Percentiles rank a stretch among this genome's conserved stretches.
Conservation (phyloP, 179 eudicot species). For the Spinacia oleracea region DNA sequence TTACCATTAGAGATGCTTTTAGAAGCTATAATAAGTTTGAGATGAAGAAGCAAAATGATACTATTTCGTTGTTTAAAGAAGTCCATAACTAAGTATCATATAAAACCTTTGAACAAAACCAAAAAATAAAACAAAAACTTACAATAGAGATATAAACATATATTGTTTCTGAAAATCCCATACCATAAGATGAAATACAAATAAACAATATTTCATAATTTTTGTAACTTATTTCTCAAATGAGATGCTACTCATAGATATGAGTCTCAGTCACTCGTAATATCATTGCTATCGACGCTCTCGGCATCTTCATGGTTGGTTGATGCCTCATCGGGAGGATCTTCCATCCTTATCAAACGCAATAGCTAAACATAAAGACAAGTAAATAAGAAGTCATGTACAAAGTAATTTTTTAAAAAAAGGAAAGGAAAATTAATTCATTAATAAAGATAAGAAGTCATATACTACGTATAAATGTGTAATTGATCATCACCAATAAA, state of each 20-base stretch:
- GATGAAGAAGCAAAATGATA: too few species aligned
- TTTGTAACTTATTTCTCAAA: background rate
- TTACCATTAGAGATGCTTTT: too few species aligned
- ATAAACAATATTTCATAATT: background rate
- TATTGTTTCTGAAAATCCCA: too few species aligned
- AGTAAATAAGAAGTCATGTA: background rate
- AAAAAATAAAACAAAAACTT: too few species aligned
- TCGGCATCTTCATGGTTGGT: slow-evolving; percentile 9
- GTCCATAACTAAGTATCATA: too few species aligned
- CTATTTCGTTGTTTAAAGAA: too few species aligned
- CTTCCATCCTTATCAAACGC: slow-evolving; percentile 2
- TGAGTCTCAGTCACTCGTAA: background rate
- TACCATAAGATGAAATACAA: background rate
- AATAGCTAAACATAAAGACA: background rate
- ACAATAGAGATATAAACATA: too few species aligned
- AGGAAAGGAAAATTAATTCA: too few species aligned
- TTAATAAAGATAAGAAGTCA: background rate
- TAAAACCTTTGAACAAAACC: too few species aligned
- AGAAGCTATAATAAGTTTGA: too few species aligned
- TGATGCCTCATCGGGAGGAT: slow-evolving; percentile 17
- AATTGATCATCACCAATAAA: background rate
- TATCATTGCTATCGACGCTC: slow-evolving; percentile 2
- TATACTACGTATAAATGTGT: too few species aligned
- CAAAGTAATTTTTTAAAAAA: too few species aligned
- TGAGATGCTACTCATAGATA: background rate